Conservation (phyloP, 140 eudicot genomes). For the Flaveria floridana region DNA sequence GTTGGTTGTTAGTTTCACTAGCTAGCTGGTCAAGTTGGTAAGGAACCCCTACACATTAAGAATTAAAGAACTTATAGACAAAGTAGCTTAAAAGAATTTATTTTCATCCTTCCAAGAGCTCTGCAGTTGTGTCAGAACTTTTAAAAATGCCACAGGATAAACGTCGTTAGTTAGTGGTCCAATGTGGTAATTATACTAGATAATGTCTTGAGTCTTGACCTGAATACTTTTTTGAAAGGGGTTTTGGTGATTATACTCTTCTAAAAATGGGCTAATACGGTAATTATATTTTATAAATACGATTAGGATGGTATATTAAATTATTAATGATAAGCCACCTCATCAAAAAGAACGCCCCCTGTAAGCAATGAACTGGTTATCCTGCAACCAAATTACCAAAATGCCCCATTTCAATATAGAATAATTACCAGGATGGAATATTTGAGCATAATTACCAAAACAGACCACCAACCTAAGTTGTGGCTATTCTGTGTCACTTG, state of each 20-base stretch:
- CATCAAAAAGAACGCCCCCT: neutral
- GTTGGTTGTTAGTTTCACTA: constrained; percentile 60
- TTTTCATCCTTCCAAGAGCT: constrained; percentile 13
- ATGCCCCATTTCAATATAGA: neutral
- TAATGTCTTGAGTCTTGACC: neutral
- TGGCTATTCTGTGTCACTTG: neutral
- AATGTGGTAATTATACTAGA: neutral
- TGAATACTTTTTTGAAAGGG: neutral
- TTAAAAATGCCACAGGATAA: neutral
- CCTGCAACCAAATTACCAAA: neutral
- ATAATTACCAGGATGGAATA: neutral
- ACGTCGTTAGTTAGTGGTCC: neutral
- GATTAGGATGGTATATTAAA: too few relatives aligned
- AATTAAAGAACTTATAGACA: neutral
- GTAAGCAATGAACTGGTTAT: neutral
- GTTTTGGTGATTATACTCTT: neutral
- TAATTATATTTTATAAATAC: neutral
- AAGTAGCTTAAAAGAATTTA: neutral
- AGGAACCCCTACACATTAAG: constrained; percentile 65
- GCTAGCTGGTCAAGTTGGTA: constrained; percentile 88
- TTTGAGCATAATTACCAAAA: neutral
- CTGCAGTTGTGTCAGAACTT: neutral
- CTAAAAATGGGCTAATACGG: neutral
- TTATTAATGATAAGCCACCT: constrained; percentile 1
- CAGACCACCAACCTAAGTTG: neutral